Conservation (phyloP, 306 rosid species). For the Cicer chorassanicum region DNA sequence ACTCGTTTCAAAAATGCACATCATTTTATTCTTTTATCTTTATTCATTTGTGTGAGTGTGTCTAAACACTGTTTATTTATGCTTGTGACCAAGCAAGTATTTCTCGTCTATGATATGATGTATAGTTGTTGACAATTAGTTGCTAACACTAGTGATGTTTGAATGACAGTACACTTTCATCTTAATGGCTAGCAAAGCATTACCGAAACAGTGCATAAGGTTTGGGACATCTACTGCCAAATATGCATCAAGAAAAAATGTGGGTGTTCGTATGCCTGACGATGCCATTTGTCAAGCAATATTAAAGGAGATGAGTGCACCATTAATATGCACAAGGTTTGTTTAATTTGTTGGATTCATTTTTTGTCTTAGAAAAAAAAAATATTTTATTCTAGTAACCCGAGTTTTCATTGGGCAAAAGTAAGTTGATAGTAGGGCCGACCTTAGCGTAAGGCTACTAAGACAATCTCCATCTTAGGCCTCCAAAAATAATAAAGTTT, state of each 20-base stretch:
- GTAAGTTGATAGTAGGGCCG: background rate
- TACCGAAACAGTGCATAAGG: constrained; percentile 87
- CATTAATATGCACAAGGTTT: constrained; percentile 87
- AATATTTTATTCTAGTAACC: constrained; percentile 28
- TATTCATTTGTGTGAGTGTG: no score
- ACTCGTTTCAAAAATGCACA: no score
- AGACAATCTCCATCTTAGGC: no score
- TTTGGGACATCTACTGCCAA: constrained; percentile 74
- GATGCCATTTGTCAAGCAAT: constrained; percentile 83
- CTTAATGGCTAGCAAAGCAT: constrained; percentile 84
- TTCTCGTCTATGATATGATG: background rate
- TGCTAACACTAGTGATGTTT: constrained; percentile 48
- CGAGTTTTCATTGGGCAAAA: constrained; percentile 15
- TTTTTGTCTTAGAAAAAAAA: constrained; percentile 12
- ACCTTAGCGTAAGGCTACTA: no score
- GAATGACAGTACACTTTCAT: constrained; percentile 87
- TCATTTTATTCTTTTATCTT: no score
- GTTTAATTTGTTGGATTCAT: constrained; percentile 39
- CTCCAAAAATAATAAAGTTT: no score
- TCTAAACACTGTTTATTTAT: no score
- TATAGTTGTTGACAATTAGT: constrained; percentile 25
- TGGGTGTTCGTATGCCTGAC: constrained; percentile 91
- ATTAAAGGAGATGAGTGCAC: constrained; percentile 78
- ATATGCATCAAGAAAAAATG: constrained; percentile 74
- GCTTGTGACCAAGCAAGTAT: no score